These are phyloP conservation scores for Acacia confusa DNA, from an alignment of 306 rosid genomes.

Conservation along the genomic window DNA sequence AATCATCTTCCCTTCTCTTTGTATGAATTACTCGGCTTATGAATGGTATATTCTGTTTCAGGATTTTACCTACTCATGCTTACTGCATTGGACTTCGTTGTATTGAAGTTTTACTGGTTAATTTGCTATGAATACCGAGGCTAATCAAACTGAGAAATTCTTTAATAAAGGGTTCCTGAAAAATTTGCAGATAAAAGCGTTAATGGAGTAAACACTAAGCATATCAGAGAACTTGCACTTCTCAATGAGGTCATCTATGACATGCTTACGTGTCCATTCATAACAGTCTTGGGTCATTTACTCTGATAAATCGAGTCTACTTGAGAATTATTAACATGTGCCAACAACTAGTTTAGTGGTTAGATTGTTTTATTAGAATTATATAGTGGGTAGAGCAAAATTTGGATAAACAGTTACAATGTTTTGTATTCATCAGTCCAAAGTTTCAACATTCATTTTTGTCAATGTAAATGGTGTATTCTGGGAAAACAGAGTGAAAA, in stretches of 20 bases:
- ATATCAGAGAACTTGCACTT: not conserved
- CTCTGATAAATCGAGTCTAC: not conserved
- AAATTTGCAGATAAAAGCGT: not conserved
- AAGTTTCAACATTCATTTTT: not conserved
- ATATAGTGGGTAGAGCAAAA: not conserved
- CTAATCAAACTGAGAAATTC: not conserved
- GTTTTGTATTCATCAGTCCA: not conserved
- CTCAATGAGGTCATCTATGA: not conserved
- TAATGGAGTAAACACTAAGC: not conserved
- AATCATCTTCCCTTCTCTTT: not conserved
- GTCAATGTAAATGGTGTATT: not conserved
- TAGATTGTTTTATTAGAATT: not conserved
- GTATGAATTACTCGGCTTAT: not conserved
- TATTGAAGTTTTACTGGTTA: not conserved
- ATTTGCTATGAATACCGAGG: not conserved
- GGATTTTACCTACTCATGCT: slow-evolving; percentile 23
- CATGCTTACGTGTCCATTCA: not conserved
- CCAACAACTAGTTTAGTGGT: not conserved
- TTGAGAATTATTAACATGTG: not conserved
- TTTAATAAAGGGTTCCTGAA: not conserved
- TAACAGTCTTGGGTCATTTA: not conserved
- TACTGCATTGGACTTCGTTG: not conserved
- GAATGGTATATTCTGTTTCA: not conserved
- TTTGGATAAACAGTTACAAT: not conserved
- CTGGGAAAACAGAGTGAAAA: not conserved